Conservation (phyloP, 2,329 filamentous ascomycete species). For the Pseudocercospora macadamiae region DNA sequence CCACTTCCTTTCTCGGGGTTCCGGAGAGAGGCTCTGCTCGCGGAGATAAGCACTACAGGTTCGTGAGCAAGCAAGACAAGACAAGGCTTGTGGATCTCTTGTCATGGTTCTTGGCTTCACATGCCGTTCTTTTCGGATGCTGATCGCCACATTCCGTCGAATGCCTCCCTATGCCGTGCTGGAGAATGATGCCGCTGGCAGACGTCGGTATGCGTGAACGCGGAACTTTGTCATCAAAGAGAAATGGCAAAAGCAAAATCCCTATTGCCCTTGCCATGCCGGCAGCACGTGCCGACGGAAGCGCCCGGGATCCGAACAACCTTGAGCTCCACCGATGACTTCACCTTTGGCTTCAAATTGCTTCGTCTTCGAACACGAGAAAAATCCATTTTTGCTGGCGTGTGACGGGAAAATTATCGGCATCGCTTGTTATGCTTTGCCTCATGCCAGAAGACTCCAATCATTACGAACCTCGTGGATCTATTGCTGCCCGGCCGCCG, state of each 20-base stretch:
- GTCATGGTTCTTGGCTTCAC: not conserved
- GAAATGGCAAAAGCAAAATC: not conserved
- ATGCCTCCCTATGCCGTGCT: not conserved
- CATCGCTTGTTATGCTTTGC: not conserved
- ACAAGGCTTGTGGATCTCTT: not conserved
- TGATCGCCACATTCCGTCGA: not conserved
- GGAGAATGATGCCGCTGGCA: too few relatives aligned
- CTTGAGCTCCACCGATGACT: not conserved
- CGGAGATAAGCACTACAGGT: not conserved
- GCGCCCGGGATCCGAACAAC: too few relatives aligned
- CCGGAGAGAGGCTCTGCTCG: not conserved
- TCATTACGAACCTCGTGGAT: not conserved
- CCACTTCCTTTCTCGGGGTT: too few relatives aligned
- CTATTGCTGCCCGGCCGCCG: not conserved
- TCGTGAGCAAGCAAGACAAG: too few relatives aligned
- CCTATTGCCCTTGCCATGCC: not conserved
- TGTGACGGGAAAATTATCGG: not conserved
- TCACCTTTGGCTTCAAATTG: not conserved
- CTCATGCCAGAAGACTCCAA: not conserved
- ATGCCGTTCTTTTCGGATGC: not conserved
- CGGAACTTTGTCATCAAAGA: not conserved
- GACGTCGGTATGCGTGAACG: too few relatives aligned
- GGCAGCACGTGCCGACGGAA: too few relatives aligned
- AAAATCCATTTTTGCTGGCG: not conserved
- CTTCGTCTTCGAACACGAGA: too few relatives aligned